A percentile compares a stretch with the other conserved stretches of the same genome.
phyloP scores from a whole-genome alignment of 768 basidiomycete genomes.

The Phanerodontia chrysosporium region DNA sequence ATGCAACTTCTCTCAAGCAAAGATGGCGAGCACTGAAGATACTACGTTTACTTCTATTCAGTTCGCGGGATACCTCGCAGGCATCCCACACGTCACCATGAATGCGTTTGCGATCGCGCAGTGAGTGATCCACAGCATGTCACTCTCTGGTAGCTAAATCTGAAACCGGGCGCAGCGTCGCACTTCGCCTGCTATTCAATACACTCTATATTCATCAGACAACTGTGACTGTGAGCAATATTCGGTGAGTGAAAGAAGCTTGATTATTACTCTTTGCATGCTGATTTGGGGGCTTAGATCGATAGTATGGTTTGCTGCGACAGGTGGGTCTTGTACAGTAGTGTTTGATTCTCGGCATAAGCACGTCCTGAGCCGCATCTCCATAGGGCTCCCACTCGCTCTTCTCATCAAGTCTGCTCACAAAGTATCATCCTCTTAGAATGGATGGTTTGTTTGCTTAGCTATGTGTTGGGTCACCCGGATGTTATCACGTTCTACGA shows the following conservation, averaged over 20 bases:
- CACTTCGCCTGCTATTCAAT: conserved; percentile 4
- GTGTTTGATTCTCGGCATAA: too few relatives aligned
- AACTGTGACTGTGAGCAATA: not conserved
- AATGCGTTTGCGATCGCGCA: conserved; percentile 1
- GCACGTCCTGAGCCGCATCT: too few relatives aligned
- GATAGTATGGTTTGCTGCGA: too few relatives aligned
- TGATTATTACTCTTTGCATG: too few relatives aligned
- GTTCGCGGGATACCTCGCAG: conserved; percentile 8
- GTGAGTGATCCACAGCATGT: not conserved
- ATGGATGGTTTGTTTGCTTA: too few relatives aligned
- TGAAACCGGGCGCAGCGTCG: not conserved
- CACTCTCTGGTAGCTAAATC: not conserved
- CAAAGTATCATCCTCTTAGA: not conserved
- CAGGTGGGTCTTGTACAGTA: too few relatives aligned
- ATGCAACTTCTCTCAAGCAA: not conserved
- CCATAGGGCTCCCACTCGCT: not conserved
- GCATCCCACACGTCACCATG: conserved; percentile 1
- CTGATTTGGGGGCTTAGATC: too few relatives aligned
- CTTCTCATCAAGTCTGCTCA: conserved; percentile 8
- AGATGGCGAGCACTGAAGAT: too few relatives aligned
- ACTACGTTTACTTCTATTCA: not conserved
- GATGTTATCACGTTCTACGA: too few relatives aligned
- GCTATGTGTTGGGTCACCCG: too few relatives aligned
- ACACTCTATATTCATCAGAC: conserved; percentile 7
- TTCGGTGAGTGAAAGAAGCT: conserved; percentile 4